Base-by-base conservation (phyloP, 2,329 filamentous ascomycete species). In the Akanthomyces dipterigenus region DNA sequence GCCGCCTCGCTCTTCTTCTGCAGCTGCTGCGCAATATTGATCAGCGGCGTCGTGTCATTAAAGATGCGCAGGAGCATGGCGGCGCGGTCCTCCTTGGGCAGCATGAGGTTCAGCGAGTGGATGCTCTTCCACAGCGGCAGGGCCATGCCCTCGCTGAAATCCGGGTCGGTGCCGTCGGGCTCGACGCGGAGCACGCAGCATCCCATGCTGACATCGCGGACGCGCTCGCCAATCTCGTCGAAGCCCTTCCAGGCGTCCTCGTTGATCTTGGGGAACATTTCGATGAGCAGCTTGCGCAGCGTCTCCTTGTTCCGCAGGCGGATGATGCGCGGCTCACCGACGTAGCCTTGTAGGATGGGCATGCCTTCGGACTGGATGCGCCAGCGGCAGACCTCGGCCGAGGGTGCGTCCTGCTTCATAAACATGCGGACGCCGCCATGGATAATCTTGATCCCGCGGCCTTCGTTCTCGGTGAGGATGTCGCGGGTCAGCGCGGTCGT, bases 371-470 rank as follows among this genome's bases (percentile, higher is more conserved):
- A 90, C 79, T 99, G 95, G 68, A 99, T 95, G 51, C 95, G 87
- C 95, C 95, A 99, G 62, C 88, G 85, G 78, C 93, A 96, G 38
- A 95, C 89, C 60, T 93, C 88, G 40, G 88, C 87, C 5, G 88
- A 89, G 63, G 96, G 93, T 0, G 91, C 89, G 70, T 97, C 92
- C 74, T 98, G 93, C 79, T 96, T 96, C 80, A 98, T 95, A 73
- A 96, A 99, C 91, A 98, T 98, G 78, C 96, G 96, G 38, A 99
- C 93, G 65, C 95, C 95, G 55, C 89, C 93, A 75, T 99, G 95
- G 55, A 99, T 90, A 71, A 99, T 96, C 73, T 95, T 96, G 75
- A 98, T 88, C 50, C 92, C 92, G 31, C 89, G 88, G 48, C 91
- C 90, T 74, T 97, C 92, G 72, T 99, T 99, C 70, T 88, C 83